Conservation (phyloP, 2,329 filamentous ascomycete species). For the Colletotrichum sp. region DNA sequence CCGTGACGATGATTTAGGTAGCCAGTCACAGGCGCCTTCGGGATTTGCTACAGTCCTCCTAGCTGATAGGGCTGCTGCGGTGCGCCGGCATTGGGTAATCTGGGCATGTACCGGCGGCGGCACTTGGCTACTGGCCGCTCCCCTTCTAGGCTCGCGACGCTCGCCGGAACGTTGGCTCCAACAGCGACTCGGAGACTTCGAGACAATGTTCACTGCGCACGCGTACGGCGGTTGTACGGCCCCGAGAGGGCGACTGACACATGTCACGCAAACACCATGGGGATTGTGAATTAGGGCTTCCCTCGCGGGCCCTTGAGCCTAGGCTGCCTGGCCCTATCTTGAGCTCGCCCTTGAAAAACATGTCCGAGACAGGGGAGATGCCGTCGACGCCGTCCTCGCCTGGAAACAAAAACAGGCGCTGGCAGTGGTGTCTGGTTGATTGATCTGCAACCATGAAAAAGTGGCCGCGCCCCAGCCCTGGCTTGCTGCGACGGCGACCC, state of each 20-base stretch:
- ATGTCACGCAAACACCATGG: slow-evolving; percentile 7
- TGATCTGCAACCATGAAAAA: slow-evolving; percentile 7
- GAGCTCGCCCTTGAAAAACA: background rate
- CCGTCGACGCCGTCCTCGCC: background rate
- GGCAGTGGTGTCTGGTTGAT: background rate
- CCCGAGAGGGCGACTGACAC: background rate
- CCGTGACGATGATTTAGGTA: background rate
- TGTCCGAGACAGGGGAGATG: slow-evolving; percentile 9
- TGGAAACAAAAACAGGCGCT: slow-evolving; percentile 1
- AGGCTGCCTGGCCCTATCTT: background rate
- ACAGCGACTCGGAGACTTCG: background rate
- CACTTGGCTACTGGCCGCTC: background rate
- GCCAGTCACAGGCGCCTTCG: background rate
- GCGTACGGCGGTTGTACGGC: background rate
- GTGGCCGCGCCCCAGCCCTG: background rate
- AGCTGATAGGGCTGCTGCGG: background rate
- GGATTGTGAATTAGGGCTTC: background rate
- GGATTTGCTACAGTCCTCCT: background rate
- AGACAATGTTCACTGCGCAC: background rate
- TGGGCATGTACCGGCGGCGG: background rate
- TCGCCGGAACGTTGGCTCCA: background rate
- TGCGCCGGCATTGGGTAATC: background rate
- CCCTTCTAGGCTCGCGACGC: background rate
- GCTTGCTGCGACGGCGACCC: background rate
- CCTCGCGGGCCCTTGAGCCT: background rate